Evolutionary conservation across 75 land plant genomes (phyloP).

Genomic region (Cunninghamia lanceolata): DNA sequence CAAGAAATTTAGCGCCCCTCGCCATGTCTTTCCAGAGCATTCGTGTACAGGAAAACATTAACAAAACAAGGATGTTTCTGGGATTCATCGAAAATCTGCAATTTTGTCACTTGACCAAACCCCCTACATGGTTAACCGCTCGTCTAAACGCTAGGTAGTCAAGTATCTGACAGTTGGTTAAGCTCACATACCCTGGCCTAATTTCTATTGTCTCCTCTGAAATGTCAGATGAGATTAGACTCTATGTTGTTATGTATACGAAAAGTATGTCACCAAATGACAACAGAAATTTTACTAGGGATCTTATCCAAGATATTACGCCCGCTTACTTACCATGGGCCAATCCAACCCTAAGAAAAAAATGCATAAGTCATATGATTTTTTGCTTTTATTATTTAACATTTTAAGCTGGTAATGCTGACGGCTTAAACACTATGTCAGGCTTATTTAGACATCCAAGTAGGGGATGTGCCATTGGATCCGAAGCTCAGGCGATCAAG

Average conservation of each 20-base stretch:
- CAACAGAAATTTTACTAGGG: too few relatives aligned
- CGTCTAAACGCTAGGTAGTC: background rate
- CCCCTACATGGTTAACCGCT: background rate
- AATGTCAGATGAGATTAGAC: too few relatives aligned
- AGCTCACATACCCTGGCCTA: background rate
- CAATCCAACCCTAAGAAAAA: background rate
- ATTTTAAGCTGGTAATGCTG: background rate
- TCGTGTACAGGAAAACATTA: background rate
- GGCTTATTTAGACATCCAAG: too few relatives aligned
- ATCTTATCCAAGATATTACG: background rate
- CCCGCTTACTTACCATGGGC: background rate
- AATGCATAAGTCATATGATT: background rate
- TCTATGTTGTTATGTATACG: too few relatives aligned
- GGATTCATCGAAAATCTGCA: background rate
- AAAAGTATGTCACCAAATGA: too few relatives aligned
- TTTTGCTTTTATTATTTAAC: background rate
- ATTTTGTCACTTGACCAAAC: background rate
- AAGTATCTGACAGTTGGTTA: background rate
- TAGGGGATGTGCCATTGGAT: background rate
- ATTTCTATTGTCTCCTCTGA: background rate
- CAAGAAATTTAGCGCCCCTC: too few relatives aligned
- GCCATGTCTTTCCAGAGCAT: too few relatives aligned
- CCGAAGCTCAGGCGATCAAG: background rate
- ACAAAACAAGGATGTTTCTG: background rate
- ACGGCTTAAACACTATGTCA: background rate